These are phyloP conservation scores for Ustilago tritici DNA, from an alignment of 1,284 basidiomycete species.

Conservation along the genomic window DNA sequence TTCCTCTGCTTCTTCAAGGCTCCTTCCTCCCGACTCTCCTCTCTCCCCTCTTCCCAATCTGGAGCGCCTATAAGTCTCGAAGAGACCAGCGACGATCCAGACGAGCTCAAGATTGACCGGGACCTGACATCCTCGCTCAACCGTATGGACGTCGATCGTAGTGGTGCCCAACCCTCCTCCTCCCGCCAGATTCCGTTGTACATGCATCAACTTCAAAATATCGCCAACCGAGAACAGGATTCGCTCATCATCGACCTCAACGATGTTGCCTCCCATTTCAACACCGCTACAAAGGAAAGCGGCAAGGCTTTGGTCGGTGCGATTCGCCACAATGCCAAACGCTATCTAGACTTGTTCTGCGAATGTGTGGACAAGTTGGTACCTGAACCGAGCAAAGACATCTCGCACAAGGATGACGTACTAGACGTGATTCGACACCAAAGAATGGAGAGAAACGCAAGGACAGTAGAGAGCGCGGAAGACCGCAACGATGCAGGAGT, in stretches of 20 bases:
- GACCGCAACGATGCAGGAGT: constrained; percentile 36
- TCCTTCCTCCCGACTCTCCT: constrained; percentile 37
- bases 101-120: constrained; percentile 32
- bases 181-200: constrained; percentile 77
- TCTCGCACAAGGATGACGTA: constrained; percentile 75
- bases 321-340: constrained; percentile 85
- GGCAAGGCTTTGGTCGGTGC: constrained; percentile 46
- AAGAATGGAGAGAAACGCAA: constrained; percentile 85
- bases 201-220: constrained; percentile 89
- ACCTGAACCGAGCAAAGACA: constrained; percentile 86
- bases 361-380: constrained; percentile 81
- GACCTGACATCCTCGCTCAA: constrained; percentile 31
- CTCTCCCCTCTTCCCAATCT: constrained; percentile 20
- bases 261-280: constrained; percentile 75
- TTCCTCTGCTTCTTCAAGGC: constrained; percentile 65
- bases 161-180: constrained; percentile 9
- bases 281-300: constrained; percentile 37
- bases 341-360: constrained; percentile 89
- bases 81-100: constrained; percentile 31
- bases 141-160: constrained; percentile 44
- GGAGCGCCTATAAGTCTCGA: constrained; percentile 27
- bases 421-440: constrained; percentile 76
- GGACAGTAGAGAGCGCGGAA: constrained; percentile 73
- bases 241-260: constrained; percentile 85
- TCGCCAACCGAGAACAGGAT: constrained; percentile 91